Base-by-base conservation (phyloP, 2,329 filamentous ascomycete genomes). In the Zymoseptoria pseudotritici region DNA sequence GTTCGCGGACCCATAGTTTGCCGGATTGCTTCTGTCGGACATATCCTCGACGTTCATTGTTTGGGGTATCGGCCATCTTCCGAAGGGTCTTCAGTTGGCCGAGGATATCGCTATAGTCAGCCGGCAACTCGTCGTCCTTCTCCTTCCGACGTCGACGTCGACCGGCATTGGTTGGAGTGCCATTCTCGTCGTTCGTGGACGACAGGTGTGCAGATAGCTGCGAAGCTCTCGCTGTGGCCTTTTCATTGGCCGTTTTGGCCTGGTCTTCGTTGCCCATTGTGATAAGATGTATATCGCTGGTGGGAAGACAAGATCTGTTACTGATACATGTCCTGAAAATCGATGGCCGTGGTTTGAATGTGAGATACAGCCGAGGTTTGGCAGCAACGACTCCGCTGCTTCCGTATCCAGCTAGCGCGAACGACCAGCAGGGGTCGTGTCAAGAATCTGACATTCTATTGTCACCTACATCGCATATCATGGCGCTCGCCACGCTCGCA, bases 1-100 rank as follows among this genome's bases (percentile, higher is more conserved):
- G 76, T 66, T 87, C 84, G 21, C 84, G 79, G 0, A 86, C 84
- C 83, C 84, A 86, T 19, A 87, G 76, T 70, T 87, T 87, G 1
- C 85, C 85, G 2, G 83, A 79, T 71, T 83, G 77, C 64, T 85
- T 86, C 68, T 87, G 85, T 4, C 82, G 79, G n/a, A 82, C 71
- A 63, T 86, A 87, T 22, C 84, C 84, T 62, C 80, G 75, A 58
- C 80, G 80, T 7, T 73, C 78, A 0, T 76, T 70, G 56, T 84
- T 76, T 1, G 85, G 83, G 0, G 79, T 85, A 21, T 76, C 73
- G 10, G 84, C 83, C 46, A 84, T 80, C 6, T 71, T 74, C 17
- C 76, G 76, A 1, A 87, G 76, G 0, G 76, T 75, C 4, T 73
- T 64, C n/a, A 87, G 75, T 65, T 86, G 82, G n/a, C 72, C 74